phyloP scores from a whole-genome alignment of 306 rosid genomes.

The Acmispon strigosus region DNA sequence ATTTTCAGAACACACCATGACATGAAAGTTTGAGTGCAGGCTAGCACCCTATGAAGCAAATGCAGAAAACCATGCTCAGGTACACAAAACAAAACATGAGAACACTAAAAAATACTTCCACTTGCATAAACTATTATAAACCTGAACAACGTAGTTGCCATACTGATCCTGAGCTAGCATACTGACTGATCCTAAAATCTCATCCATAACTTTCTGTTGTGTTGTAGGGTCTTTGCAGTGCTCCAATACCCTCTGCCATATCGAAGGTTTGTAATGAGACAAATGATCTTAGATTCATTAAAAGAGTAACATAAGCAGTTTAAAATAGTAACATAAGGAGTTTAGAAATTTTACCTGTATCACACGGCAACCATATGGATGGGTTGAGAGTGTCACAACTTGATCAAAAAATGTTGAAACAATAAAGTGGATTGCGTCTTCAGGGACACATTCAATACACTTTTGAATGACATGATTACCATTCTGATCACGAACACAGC shows the following conservation, averaged over 20 bases:
- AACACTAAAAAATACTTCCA: not conserved
- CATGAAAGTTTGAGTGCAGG: too few species aligned
- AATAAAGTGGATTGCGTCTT: slow-evolving; percentile 58
- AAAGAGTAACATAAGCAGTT: not conserved
- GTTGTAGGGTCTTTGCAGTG: slow-evolving; percentile 65
- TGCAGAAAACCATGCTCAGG: too few species aligned
- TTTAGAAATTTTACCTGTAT: slow-evolving; percentile 50
- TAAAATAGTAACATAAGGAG: not conserved
- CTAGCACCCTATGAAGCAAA: too few species aligned
- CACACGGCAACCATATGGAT: slow-evolving; percentile 97
- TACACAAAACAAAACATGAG: too few species aligned
- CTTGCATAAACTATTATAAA: slow-evolving; percentile 1
- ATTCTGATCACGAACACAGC: slow-evolving; percentile 96
- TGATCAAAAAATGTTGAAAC: slow-evolving; percentile 84
- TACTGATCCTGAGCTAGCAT: slow-evolving; percentile 98
- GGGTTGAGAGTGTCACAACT: slow-evolving; percentile 87
- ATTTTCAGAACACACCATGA: too few species aligned
- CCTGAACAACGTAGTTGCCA: slow-evolving; percentile 97
- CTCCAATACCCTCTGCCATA: slow-evolving; percentile 82
- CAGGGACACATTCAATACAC: slow-evolving; percentile 77
- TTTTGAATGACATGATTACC: slow-evolving; percentile 96
- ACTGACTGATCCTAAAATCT: slow-evolving; percentile 84
- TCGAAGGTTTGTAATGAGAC: not conserved
- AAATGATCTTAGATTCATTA: not conserved
- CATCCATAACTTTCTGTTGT: slow-evolving; percentile 86